Percentiles rank a stretch among this genome's conserved stretches.
phyloP scores from a whole-genome alignment of 164 flowering plant species.

The grape (Vitis vinifera) region ASM3070453v1 NC_081805.1:279501-280000 shows the following conservation, averaged over 20 bases:
- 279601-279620: conserved; percentile 52
- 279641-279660: conserved; percentile 79
- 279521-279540: too few relatives aligned
- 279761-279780: conserved; percentile 70
- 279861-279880: not conserved
- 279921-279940: conserved; percentile 48
- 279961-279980: conserved; percentile 49
- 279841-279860: not conserved
- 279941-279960: conserved; percentile 57
- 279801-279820: conserved; percentile 70
- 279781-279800: conserved; percentile 79
- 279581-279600: conserved; percentile 62
- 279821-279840: conserved; percentile 74
- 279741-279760: conserved; percentile 38
- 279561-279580: conserved; percentile 78
- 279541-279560: not conserved
- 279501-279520: too few relatives aligned
- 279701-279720: too few relatives aligned
- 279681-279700: not conserved
- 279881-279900: conserved; percentile 27
- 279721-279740: too few relatives aligned
- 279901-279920: conserved; percentile 67
- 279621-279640: conserved; percentile 72
- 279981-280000: conserved; percentile 48
- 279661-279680: conserved; percentile 63